These are phyloP conservation scores for Diaporthe aspalathi DNA, from an alignment of 2,329 filamentous ascomycete genomes.

Conservation along the genomic window DNA sequence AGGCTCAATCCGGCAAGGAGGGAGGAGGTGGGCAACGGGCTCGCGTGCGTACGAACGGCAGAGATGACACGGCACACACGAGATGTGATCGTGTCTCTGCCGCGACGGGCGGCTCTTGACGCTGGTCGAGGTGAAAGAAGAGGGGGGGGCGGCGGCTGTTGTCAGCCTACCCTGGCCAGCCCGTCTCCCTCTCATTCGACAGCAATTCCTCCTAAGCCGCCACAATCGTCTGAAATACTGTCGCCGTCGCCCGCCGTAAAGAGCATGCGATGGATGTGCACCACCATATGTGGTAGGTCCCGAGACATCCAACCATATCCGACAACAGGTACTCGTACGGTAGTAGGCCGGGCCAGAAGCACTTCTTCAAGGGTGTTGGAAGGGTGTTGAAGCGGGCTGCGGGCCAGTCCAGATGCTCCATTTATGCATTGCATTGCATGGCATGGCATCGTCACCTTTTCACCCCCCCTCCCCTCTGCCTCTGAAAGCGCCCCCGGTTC, in stretches of 20 bases:
- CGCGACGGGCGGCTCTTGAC: constrained; percentile 13
- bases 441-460: constrained; percentile 36
- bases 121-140: background rate
- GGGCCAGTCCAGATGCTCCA: constrained; percentile 30
- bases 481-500: constrained; percentile 13
- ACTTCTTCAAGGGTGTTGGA: background rate
- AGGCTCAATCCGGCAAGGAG: constrained; percentile 11
- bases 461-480: constrained; percentile 1
- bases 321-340: too few species aligned
- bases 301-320: constrained; percentile 19
- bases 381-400: background rate
- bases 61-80: background rate
- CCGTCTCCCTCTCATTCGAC: constrained; percentile 10
- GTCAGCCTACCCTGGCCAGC: background rate
- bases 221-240: constrained; percentile 9
- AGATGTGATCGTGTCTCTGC: background rate
- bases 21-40: too few species aligned
- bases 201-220: background rate
- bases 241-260: background rate
- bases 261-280: background rate
- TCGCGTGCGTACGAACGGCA: too few species aligned
- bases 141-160: background rate
- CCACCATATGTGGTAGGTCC: background rate
- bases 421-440: constrained; percentile 38
- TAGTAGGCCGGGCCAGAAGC: background rate